Conservation (phyloP, 2,329 filamentous ascomycete species). For the Scopulariopsis brevicaulis region DNA sequence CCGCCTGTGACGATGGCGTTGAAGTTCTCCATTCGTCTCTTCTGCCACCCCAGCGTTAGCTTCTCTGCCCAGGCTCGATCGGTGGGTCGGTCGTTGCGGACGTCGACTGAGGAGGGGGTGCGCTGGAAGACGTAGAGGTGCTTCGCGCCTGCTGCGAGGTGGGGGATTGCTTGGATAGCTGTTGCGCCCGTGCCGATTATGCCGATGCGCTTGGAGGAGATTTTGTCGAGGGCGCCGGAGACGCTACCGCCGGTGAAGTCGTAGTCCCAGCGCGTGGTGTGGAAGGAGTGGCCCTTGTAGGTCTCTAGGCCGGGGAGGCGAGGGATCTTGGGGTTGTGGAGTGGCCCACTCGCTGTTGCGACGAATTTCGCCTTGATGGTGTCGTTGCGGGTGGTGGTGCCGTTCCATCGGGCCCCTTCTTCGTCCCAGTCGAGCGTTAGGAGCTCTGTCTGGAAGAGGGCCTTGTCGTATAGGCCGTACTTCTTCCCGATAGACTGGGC, state of each 20-base stretch:
- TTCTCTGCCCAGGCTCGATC: no score
- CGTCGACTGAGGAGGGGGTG: conserved; percentile 32
- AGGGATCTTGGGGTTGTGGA: conserved; percentile 26
- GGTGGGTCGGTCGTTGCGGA: conserved; percentile 24
- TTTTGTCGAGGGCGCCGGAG: conserved; percentile 23
- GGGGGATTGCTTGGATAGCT: conserved; percentile 30
- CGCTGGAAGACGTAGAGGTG: conserved; percentile 44
- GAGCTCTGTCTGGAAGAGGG: neutral
- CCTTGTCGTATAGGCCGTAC: neutral
- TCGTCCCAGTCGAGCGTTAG: neutral
- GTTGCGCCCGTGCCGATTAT: conserved; percentile 40
- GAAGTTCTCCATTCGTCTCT: conserved; percentile 12
- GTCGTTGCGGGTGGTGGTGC: neutral
- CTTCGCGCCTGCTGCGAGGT: conserved; percentile 33
- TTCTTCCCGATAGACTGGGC: conserved; percentile 25
- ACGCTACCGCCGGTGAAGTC: conserved; percentile 24
- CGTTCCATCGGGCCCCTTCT: neutral
- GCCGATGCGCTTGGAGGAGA: conserved; percentile 34
- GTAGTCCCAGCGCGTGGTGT: conserved; percentile 36
- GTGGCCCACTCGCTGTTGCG: neutral
- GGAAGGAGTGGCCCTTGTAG: conserved; percentile 29
- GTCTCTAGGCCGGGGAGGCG: conserved; percentile 26
- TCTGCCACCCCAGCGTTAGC: conserved; percentile 10
- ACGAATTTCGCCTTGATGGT: neutral
- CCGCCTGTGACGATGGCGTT: conserved; percentile 33